Evolutionary conservation across 805 yeast genomes (phyloP), one percentile per base, ranked within the genome.

Genomic region (Grigorovia yakushimaensis): DNA sequence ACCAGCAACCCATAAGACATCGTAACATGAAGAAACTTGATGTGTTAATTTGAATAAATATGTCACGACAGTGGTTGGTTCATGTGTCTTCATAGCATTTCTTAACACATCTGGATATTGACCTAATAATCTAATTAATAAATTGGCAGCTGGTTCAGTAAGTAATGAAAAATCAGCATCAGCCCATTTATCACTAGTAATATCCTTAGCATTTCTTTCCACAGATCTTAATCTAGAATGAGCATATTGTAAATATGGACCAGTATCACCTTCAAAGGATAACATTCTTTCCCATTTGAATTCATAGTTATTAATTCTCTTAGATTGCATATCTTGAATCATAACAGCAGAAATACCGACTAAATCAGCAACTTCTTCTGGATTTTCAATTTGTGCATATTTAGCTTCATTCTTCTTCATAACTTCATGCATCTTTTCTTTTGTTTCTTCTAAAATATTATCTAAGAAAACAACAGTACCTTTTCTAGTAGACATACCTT

Each of bases 401-500:
- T 93, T 91, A 55, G 74, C 81, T 65, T 81, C 87, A 68, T 91
- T 91, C 71, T 81, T 82, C 70, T 82, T 79, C 98, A 93, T 93
- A 49, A 91, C 96, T 58, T 87, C 91, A 64, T 88, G 94, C 96
- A 93, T 91, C 60, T 85, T 79, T 46, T 84, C 86, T 71, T 85
- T 85, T 49, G 96, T 88, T 67, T 87, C 95, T 69, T 91, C 93
- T 58, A 91, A 73, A 58, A 91, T 93, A 59, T 79, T 84, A 69
- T 93, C 96, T 59, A 91, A 76, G 75, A 91, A 91, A n/a, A 91
- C 98, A 52, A 93, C 98, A 24, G 96, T 93, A 54, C 98, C 98
- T 70, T 81, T 86, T 73, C 98, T 82, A 49, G 98, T 91, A 30
- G 95, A 84, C 98, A 91, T 91, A 56, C 98, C 98, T 62, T 79